Conservation (phyloP, 202 grass and related monocot species). For the Hordeum pubiflorum region DNA sequence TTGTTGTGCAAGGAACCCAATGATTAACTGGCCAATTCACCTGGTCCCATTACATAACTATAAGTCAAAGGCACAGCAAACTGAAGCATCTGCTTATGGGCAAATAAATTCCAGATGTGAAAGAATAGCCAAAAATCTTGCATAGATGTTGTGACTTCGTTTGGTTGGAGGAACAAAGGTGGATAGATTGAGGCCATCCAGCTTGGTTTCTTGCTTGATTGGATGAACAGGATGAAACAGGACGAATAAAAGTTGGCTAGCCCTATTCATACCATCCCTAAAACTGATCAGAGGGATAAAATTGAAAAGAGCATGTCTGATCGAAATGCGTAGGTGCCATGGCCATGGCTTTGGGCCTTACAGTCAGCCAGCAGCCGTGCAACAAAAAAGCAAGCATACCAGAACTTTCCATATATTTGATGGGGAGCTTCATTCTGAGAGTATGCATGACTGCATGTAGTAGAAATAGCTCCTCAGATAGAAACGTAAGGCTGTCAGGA, state of each 20-base stretch:
- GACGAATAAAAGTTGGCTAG: neutral
- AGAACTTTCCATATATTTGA: neutral
- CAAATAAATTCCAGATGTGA: neutral
- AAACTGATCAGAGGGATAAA: neutral
- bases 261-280: neutral
- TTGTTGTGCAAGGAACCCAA: neutral
- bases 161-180: neutral
- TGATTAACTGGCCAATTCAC: neutral
- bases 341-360: neutral
- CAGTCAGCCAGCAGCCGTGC: neutral
- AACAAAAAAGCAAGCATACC: neutral
- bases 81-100: neutral
- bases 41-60: neutral
- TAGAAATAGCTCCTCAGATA: neutral
- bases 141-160: neutral
- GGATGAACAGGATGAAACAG: neutral
- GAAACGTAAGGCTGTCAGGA: neutral
- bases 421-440: neutral
- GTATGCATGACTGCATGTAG: neutral
- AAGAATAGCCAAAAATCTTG: neutral
- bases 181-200: neutral
- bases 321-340: neutral
- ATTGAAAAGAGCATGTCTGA: neutral
- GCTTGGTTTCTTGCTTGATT: no score
- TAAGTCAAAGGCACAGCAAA: constrained; percentile 1